Conservation (phyloP, 2,329 filamentous ascomycete genomes). For the Iodosphaeria phyllophila region DNA sequence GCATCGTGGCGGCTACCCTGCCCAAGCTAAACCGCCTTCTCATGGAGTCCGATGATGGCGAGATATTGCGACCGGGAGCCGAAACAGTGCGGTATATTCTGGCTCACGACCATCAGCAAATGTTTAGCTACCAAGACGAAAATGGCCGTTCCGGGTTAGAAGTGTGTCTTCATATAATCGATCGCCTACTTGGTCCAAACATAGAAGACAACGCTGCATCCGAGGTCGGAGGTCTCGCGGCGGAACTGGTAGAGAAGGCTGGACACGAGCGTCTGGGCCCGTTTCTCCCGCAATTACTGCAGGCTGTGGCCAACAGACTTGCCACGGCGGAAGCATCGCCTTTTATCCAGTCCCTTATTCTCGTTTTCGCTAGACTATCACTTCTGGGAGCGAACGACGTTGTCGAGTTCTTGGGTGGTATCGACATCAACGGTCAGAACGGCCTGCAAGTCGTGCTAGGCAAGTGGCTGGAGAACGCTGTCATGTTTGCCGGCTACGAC, state of each 20-base stretch:
- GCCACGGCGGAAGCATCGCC: conserved; percentile 66
- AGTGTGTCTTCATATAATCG: conserved; percentile 78
- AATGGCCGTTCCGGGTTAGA: conserved; percentile 70
- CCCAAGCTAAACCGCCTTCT: conserved; percentile 74
- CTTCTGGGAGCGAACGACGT: conserved; percentile 75
- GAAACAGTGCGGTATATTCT: conserved; percentile 80
- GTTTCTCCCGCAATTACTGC: conserved; percentile 72
- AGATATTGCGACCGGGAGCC: conserved; percentile 72
- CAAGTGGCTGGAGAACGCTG: conserved; percentile 95
- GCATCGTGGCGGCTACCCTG: conserved; percentile 69
- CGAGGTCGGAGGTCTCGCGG: conserved; percentile 89
- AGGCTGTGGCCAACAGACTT: conserved; percentile 72
- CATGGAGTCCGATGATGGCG: conserved; percentile 69
- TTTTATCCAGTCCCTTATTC: conserved; percentile 88
- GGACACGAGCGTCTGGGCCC: conserved; percentile 81
- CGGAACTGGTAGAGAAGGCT: conserved; percentile 88
- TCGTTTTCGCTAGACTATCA: conserved; percentile 85
- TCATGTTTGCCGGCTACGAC: conserved; percentile 95
- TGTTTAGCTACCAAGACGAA: conserved; percentile 72
- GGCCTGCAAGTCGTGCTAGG: conserved; percentile 77
- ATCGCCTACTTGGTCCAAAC: conserved; percentile 63
- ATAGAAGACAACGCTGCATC: conserved; percentile 89
- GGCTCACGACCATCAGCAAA: conserved; percentile 73
- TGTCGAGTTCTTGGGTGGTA: conserved; percentile 73
- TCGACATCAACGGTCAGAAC: conserved; percentile 60